Conservation (phyloP, 495 filamentous ascomycete species). For the Penicillium samsonianum region DNA sequence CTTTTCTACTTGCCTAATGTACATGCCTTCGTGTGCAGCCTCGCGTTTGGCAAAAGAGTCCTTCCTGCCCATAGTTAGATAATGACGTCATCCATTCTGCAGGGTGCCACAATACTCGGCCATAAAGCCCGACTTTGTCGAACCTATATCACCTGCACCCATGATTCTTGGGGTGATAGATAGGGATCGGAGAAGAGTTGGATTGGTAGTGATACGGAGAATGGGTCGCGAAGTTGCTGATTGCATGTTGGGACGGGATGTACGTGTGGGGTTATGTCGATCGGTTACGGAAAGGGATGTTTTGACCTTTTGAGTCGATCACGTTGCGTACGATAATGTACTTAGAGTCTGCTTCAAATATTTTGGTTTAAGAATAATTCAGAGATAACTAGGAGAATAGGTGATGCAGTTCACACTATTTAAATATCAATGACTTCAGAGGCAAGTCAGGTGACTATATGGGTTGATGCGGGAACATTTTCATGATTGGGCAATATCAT, state of each 20-base stretch:
- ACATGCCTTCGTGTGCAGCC: conserved; percentile 74
- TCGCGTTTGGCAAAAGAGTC: conserved; percentile 87
- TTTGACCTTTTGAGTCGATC: neutral
- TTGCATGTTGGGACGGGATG: conserved; percentile 19
- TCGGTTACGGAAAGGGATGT: conserved; percentile 11
- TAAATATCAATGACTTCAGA: conserved; percentile 2
- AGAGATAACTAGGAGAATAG: neutral
- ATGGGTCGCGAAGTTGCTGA: conserved; percentile 52
- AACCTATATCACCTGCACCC: conserved; percentile 62
- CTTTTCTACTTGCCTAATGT: conserved; percentile 74
- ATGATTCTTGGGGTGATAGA: conserved; percentile 57
- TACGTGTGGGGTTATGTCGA: conserved; percentile 5
- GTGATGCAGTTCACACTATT: neutral
- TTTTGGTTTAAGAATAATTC: neutral
- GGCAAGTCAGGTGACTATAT: conserved; percentile 5
- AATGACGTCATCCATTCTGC: conserved; percentile 29
- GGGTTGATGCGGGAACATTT: neutral
- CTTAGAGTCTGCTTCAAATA: neutral
- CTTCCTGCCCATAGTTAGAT: conserved; percentile 41
- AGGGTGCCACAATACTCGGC: conserved; percentile 36
- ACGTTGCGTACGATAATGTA: neutral
- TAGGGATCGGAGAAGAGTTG: conserved; percentile 52
- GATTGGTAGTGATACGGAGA: conserved; percentile 39
- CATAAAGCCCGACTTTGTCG: conserved; percentile 51
- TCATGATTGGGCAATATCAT: neutral